Evolutionary conservation across 257 asterid species (phyloP), one percentile per base, ranked within the genome.

Genomic region (Rauvolfia tetraphylla): DNA sequence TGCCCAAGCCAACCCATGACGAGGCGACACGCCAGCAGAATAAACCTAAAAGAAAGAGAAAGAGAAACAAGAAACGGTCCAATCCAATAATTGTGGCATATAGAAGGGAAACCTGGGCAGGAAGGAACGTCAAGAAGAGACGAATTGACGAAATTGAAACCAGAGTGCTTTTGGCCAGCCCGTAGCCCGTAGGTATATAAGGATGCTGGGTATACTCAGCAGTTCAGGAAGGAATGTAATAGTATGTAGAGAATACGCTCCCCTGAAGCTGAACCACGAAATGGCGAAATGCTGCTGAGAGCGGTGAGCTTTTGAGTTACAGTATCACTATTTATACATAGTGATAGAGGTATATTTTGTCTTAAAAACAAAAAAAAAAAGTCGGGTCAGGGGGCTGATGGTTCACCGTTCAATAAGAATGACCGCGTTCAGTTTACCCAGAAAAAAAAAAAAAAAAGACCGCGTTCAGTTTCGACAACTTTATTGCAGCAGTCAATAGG

Each of bases 21-120:
- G 48, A 59, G 74, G 83, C 77, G 62, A 70, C 83, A 75, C 83
- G 83, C 74, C 49, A 80, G 69, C 76, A 54, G 53, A n/a, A 58
- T 7, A 25, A 56, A 23, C n/a, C 36, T 11, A 34, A 23, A 33
- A 22, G 38, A 42, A 31, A 46, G 48, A 18, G 13, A 7, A 25
- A 39, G 5, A 5, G 44, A 38, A 9, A 61, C 14, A 58, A 9
- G 29, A 51, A 34, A 29, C 7, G 27, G 33, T 22, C 44, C 23
- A 41, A 1, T 22, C 51, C 57, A 74, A 44, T 41, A 59, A 59
- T 49, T 46, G 20, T 33, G 15, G 56, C 13, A 29, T 8, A 13
- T 12, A 34, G 11, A 34, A 63, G 15, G n/a, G 33, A 33, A 70
- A 46, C 33, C 33, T 68, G 71, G 39, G 41, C 1, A 31, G n/a